Evolutionary conservation across 352 stramenopile genomes (phyloP), one percentile per base, ranked within the genome.

Genomic region (Phytopythium oedochilum): DNA sequence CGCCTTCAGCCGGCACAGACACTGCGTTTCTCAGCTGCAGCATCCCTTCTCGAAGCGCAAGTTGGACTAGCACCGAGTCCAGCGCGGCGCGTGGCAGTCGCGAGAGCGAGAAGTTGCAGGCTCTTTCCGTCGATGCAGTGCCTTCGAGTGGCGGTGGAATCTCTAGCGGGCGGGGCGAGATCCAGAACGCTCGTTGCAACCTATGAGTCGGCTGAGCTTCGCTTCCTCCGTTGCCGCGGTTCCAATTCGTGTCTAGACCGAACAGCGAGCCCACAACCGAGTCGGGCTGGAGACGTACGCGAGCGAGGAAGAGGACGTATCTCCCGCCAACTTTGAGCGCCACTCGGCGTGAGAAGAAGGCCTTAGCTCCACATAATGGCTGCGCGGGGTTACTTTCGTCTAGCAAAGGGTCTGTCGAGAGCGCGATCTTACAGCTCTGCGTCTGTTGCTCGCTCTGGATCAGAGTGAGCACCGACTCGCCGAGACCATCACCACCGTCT

Each of bases 271-370:
- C 71, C 25, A 63, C 50, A 14, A 55, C 63, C 5, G 55, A 23
- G 20, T 43, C 31, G 7, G 2, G 5, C 15, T 52, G 28, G 1
- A n/a, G 12, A 20, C 31, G 1, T 8, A 44, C 12, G 2, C 35
- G 55, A 20, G 57, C 31, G 39, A 75, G 70, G 43, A 71, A 71
- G 8, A 82, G 55, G 7, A 68, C 45, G 43, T 59, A 82, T 3
- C 60, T 61, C 26, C 68, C 60, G 1, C 70, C 70, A 34, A 77
- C 45, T 40, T 78, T 79, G 28, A 70, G 25, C 1, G 66, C 32
- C 3, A 20, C 25, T 18, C 49, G 22, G 36, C 43, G 22, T 31
- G 45, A 52, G 45, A 39, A 18, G 11, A 28, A 23, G 6, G 42
- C 15, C 0, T 7, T 34, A 12, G 25, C 2, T 20, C 14, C 42